Evolutionary conservation across 202 grass and related monocot species (phyloP).

Genomic region (Hordeum pubiflorum): DNA sequence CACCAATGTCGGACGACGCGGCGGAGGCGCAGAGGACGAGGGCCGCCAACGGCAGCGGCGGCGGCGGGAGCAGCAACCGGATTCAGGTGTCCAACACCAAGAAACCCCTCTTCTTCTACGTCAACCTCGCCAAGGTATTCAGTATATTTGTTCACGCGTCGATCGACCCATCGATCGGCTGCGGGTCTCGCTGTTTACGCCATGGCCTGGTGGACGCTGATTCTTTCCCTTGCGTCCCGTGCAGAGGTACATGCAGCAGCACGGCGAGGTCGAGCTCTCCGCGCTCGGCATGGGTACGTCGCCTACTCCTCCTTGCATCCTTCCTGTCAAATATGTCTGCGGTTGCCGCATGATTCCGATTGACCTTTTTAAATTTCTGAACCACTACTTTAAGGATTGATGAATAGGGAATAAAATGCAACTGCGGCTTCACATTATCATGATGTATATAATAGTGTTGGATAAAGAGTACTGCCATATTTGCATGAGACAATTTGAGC

Average conservation of each 20-base stretch:
- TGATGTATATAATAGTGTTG: too few species aligned
- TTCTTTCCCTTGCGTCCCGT: neutral
- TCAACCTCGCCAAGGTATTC: slow-evolving; percentile 36
- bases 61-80: slow-evolving; percentile 9
- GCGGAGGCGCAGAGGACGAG: neutral
- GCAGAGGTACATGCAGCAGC: slow-evolving; percentile 75
- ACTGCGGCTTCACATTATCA: too few species aligned
- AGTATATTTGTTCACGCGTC: too few species aligned
- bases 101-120: slow-evolving; percentile 47
- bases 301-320: neutral
- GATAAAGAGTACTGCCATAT: neutral
- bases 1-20: slow-evolving; percentile 9
- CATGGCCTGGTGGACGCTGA: neutral
- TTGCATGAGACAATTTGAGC: too few species aligned
- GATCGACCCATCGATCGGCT: neutral
- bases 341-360: neutral
- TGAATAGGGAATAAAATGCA: too few species aligned
- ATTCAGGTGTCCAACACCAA: slow-evolving; percentile 49
- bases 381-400: neutral
- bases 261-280: slow-evolving; percentile 62
- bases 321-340: neutral
- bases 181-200: neutral
- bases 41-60: neutral
- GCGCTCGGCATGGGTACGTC: slow-evolving; percentile 61
- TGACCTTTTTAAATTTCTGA: neutral